These are phyloP conservation scores for Cantharellus cinnabarinus DNA, from an alignment of 768 basidiomycete genomes.

Conservation along the genomic window DNA sequence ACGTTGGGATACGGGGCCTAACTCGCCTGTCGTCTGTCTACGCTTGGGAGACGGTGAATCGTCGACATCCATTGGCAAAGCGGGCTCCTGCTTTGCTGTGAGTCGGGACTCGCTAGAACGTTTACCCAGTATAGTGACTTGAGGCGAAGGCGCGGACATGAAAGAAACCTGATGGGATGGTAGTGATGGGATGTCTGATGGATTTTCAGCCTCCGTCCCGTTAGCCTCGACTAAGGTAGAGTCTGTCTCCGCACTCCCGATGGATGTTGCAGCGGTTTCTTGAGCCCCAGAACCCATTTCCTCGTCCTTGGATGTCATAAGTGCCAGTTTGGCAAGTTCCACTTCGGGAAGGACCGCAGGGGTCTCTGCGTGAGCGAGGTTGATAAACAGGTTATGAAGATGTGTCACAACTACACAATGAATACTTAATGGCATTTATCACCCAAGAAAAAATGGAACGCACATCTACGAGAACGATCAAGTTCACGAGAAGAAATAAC, in stretches of 20 bases:
- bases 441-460: constrained; percentile 11
- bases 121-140: neutral
- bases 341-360: constrained; percentile 63
- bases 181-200: neutral
- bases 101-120: neutral
- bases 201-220: neutral
- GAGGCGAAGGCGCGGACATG: neutral
- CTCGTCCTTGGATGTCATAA: constrained; percentile 79
- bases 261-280: neutral
- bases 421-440: neutral
- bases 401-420: constrained; percentile 46
- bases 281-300: constrained; percentile 38
- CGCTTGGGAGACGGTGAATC: neutral
- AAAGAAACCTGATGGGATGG: neutral
- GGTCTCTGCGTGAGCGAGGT: constrained; percentile 44
- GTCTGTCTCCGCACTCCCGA: constrained; percentile 28
- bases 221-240: constrained; percentile 62
- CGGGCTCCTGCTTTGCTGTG: neutral
- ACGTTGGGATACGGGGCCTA: neutral
- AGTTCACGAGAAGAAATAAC: constrained; percentile 67
- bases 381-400: constrained; percentile 57
- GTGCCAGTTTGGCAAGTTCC: constrained; percentile 76
- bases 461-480: constrained; percentile 68
- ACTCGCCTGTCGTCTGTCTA: neutral
- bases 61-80: neutral